These are phyloP conservation scores for Diaporthe longicolla DNA, from an alignment of 2,329 filamentous ascomycete genomes.

Conservation along the genomic window DNA sequence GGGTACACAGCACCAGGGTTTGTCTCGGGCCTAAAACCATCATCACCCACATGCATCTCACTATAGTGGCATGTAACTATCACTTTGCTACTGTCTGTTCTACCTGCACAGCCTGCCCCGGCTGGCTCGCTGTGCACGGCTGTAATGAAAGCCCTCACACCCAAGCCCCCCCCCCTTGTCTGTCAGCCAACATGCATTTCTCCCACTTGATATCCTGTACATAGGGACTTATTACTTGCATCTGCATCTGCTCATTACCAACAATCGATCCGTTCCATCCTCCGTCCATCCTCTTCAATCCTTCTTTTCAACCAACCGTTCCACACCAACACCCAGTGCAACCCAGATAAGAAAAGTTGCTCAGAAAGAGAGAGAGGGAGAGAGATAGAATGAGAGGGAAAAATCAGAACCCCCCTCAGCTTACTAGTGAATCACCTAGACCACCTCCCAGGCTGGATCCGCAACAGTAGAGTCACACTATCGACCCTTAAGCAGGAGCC, in stretches of 20 bases:
- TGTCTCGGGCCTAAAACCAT: slow-evolving; percentile 28
- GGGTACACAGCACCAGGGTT: slow-evolving; percentile 22
- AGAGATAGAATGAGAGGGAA: neutral
- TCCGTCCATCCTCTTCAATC: slow-evolving; percentile 4
- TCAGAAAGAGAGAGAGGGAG: neutral
- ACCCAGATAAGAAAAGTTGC: neutral
- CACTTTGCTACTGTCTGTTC: slow-evolving; percentile 16
- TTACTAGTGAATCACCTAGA: slow-evolving; percentile 31
- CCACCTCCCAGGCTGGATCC: slow-evolving; percentile 5
- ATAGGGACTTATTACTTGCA: neutral
- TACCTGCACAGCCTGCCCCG: slow-evolving; percentile 11
- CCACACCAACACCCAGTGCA: slow-evolving; percentile 3
- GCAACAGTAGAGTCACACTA: slow-evolving; percentile 31
- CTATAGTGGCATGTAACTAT: slow-evolving; percentile 20
- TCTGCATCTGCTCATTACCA: slow-evolving; percentile 15
- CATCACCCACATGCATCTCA: slow-evolving; percentile 5
- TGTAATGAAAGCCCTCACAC: slow-evolving; percentile 15
- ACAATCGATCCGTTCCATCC: slow-evolving; percentile 16
- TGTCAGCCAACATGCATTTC: slow-evolving; percentile 12
- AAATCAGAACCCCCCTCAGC: too few relatives aligned
- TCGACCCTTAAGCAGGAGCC: slow-evolving; percentile 3
- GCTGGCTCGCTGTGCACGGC: neutral
- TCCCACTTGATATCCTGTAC: neutral
- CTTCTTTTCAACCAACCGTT: neutral
- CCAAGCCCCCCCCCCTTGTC: slow-evolving; percentile 2